These are phyloP conservation scores for Mycena alexandri DNA, from an alignment of 768 basidiomycete genomes.

Conservation along the genomic window DNA sequence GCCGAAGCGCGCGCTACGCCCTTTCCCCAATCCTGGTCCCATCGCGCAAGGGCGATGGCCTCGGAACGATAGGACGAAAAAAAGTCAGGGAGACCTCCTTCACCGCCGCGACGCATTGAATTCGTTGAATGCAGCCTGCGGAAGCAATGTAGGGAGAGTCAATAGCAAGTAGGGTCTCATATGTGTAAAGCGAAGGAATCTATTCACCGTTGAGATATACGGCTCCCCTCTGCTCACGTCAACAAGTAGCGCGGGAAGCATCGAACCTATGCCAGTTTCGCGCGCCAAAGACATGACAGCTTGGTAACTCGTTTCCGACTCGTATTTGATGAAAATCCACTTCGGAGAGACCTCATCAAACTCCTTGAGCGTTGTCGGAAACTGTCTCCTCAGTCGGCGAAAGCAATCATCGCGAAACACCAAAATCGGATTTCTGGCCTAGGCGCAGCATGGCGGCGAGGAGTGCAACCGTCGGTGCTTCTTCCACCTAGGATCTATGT, in stretches of 20 bases:
- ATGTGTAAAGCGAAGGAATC: background rate
- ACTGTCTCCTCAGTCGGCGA: background rate
- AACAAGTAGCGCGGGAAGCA: slow-evolving; percentile 2
- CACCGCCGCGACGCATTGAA: background rate
- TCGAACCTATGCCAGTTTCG: slow-evolving; percentile 23
- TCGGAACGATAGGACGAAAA: background rate
- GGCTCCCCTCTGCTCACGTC: background rate
- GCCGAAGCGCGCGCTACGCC: too few species aligned
- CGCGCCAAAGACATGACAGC: background rate
- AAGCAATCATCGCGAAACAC: slow-evolving; percentile 26
- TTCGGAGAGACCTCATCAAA: background rate
- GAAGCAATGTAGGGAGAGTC: background rate
- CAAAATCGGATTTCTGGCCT: background rate
- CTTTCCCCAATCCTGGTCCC: slow-evolving; percentile 12
- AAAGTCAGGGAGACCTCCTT: background rate
- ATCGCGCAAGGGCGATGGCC: background rate
- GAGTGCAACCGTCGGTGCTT: background rate
- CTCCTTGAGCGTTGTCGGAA: background rate
- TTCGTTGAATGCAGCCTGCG: background rate
- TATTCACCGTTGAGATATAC: background rate
- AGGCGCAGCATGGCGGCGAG: background rate
- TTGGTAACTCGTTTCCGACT: background rate
- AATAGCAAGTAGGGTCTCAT: background rate
- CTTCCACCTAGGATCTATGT: background rate
- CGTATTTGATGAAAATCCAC: background rate